Conservation (phyloP, 1,139 yeast genomes). For the Pichia sp. region DNA sequence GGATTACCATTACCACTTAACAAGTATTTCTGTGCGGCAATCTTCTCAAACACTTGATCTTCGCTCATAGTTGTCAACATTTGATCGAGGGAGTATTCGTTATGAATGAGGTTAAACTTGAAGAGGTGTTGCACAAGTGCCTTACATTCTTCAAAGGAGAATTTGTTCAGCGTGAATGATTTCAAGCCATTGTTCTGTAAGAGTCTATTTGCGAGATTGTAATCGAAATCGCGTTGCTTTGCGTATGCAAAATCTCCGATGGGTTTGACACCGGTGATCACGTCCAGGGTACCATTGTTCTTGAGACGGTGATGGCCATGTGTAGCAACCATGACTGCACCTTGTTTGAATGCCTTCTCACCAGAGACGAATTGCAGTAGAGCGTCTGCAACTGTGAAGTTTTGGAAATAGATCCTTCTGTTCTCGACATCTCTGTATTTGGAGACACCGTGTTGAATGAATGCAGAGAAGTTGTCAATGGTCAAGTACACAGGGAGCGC, state of each 20-base stretch:
- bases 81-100: conserved; percentile 33
- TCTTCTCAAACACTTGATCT: conserved; percentile 23
- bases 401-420: conserved; percentile 50
- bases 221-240: conserved; percentile 44
- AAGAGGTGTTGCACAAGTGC: conserved; percentile 47
- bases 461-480: conserved; percentile 68
- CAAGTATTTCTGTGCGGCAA: conserved; percentile 47
- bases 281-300: conserved; percentile 46
- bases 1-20: conserved; percentile 80
- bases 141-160: conserved; percentile 48
- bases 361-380: conserved; percentile 56
- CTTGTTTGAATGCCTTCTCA: conserved; percentile 41
- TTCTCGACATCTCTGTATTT: conserved; percentile 55
- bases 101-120: conserved; percentile 48
- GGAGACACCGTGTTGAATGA: conserved; percentile 50
- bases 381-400: conserved; percentile 61
- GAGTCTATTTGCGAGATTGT: conserved; percentile 41
- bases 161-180: conserved; percentile 44
- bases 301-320: conserved; percentile 37
- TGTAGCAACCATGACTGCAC: conserved; percentile 64
- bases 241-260: conserved; percentile 51
- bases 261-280: conserved; percentile 45
- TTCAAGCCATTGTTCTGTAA: conserved; percentile 27
- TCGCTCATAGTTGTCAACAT: conserved; percentile 11
- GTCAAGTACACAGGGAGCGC: conserved; percentile 58